Percentiles rank a stretch among this genome's conserved stretches.
Evolutionary conservation across 768 basidiomycete species (phyloP).

Genomic region (Boletus speciosus): DNA sequence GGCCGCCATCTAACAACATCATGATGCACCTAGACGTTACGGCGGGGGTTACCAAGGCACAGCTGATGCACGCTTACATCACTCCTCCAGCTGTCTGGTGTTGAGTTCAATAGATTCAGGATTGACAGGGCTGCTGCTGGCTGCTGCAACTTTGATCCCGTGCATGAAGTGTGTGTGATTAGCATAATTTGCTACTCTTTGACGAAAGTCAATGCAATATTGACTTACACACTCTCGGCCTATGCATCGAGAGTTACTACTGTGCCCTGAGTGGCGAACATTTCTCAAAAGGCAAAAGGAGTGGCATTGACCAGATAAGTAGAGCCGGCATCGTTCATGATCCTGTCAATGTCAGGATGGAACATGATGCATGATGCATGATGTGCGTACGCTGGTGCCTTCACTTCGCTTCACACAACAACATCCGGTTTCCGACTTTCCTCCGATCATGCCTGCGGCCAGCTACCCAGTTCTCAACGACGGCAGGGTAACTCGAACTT

Average conservation of each 20-base stretch:
- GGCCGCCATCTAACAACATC: background rate
- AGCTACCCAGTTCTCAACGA: background rate
- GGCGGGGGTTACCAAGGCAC: background rate
- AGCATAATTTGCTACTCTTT: background rate
- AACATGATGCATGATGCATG: no score
- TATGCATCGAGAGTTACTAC: no score
- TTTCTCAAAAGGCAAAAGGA: background rate
- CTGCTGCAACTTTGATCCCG: background rate
- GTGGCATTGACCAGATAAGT: background rate
- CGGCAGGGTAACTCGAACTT: background rate
- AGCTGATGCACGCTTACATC: background rate
- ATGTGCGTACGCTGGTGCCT: background rate
- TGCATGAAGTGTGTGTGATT: background rate
- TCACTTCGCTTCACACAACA: background rate
- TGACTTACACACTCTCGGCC: background rate
- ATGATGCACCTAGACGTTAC: background rate
- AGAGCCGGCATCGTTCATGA: background rate
- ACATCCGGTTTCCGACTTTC: conserved; percentile 6
- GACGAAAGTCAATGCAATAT: background rate
- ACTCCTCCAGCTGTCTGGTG: background rate
- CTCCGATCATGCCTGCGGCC: background rate
- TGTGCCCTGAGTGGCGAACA: background rate
- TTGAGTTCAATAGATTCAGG: background rate
- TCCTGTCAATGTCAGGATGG: background rate
- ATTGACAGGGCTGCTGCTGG: background rate